Percentiles rank a stretch among this genome's conserved stretches.
These are phyloP conservation scores for Ophiocordyceps sinensis DNA, from an alignment of 2,329 filamentous ascomycete species.

Conservation along the genomic window DNA sequence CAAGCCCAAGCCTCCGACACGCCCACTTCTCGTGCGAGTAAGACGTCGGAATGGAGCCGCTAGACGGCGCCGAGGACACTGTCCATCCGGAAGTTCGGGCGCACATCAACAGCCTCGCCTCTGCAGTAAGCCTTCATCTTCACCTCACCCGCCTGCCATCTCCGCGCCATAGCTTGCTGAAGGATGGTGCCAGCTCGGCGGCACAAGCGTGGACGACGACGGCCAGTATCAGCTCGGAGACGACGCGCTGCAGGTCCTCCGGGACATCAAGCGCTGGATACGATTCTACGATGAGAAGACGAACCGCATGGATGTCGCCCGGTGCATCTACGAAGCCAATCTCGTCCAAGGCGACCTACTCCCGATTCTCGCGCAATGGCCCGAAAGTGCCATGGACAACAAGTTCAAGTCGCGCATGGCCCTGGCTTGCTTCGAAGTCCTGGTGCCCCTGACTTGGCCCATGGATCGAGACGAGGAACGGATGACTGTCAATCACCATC, in stretches of 20 bases:
- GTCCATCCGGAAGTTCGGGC: constrained; percentile 89
- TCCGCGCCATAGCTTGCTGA: constrained; percentile 5
- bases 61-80: constrained; percentile 38
- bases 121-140: constrained; percentile 51
- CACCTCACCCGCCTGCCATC: not conserved
- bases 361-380: constrained; percentile 75
- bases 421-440: constrained; percentile 74
- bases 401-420: constrained; percentile 66
- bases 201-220: constrained; percentile 63
- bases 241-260: constrained; percentile 79
- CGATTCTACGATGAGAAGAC: constrained; percentile 87
- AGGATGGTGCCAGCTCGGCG: constrained; percentile 52
- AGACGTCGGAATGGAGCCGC: constrained; percentile 33
- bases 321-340: constrained; percentile 84
- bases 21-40: too few relatives aligned
- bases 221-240: constrained; percentile 82
- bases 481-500: constrained; percentile 86
- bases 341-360: constrained; percentile 81
- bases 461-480: constrained; percentile 63
- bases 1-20: too few relatives aligned
- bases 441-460: constrained; percentile 91
- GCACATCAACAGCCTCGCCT: constrained; percentile 85
- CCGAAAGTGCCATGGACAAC: constrained; percentile 56
- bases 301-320: constrained; percentile 86
- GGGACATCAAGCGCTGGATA: constrained; percentile 90